Evolutionary conservation across 495 filamentous ascomycete species (phyloP), one percentile per base, ranked within the genome.

Genomic region (Penicillium bialowiezense): DNA sequence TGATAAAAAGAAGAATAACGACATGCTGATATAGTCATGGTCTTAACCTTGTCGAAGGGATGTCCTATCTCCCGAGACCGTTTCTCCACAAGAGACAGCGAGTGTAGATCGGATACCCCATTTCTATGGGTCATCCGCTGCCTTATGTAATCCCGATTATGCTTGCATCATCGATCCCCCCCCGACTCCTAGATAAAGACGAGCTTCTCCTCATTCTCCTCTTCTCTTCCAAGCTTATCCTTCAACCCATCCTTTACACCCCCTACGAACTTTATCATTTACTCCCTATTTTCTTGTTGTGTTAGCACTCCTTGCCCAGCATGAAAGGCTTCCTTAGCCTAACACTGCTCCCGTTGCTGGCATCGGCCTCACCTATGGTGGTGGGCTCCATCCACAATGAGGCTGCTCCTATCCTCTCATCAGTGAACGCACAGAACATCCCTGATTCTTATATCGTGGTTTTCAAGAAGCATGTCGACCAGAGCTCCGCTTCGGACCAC

Each of bases 381-480:
- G 78, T 85, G 50, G 85, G 84, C 55, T 87, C 90, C 56, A 88
- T 93, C 67, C 87, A 95, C 70, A 84, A 88, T 58, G 89, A 85
- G 51, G 85, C 85, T 35, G 93, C 95, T 55, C 95, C 95, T 56
- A 77, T 99, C 54, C 74, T 97, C 58, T 92, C 91, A 13, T 86
- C 91, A 7, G 70, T 77, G 21, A 85, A 86, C 59, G 77, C 90
- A 21, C 73, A 88, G 55, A 79, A 83, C 58, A 81, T 99, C 28
- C 87, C 90, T 38, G 87, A 96, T 74, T 90, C 89, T 32, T 99
- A 97, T 70, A 96, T 99, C 71, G 73, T 99, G 72, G 89, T 95
- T 55, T 97, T 99, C 82, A 97, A 99, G 84, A 87, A 92, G 69
- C 90, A 97, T 65, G 86, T 99, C 45, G 75, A 76, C 50, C 69